Evolutionary conservation across 805 yeast genomes (phyloP).

Genomic region (Nakazawaea wickerhamii): DNA sequence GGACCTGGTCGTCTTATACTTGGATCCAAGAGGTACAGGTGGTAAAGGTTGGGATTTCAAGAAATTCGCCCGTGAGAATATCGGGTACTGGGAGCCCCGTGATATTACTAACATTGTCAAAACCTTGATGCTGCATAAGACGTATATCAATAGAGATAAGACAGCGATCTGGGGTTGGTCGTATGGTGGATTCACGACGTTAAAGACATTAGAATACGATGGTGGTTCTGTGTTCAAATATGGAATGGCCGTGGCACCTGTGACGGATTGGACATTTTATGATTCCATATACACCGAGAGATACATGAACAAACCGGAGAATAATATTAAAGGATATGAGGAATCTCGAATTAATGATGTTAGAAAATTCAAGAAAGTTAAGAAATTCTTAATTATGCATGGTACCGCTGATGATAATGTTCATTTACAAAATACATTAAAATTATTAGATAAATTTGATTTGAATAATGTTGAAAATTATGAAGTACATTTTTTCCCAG

Average conservation of each 20-base stretch:
- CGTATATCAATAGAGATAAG: conserved; percentile 44
- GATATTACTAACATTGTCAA: conserved; percentile 53
- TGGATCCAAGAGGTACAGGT: conserved; percentile 85
- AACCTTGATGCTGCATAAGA: conserved; percentile 39
- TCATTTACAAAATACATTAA: conserved; percentile 65
- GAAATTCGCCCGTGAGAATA: conserved; percentile 46
- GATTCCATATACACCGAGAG: conserved; percentile 80
- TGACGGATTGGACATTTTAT: conserved; percentile 70
- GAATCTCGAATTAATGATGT: conserved; percentile 38
- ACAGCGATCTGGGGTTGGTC: conserved; percentile 88
- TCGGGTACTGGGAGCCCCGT: conserved; percentile 76
- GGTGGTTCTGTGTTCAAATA: conserved; percentile 56
- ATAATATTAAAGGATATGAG: conserved; percentile 44
- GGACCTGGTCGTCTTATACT: conserved; percentile 55
- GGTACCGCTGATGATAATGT: conserved; percentile 87
- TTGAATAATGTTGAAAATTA: conserved; percentile 53
- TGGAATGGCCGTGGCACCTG: conserved; percentile 84
- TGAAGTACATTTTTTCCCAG: conserved; percentile 88
- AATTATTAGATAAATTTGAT: conserved; percentile 57
- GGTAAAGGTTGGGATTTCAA: conserved; percentile 66
- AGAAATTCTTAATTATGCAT: conserved; percentile 64
- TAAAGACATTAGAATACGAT: conserved; percentile 70
- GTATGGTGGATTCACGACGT: conserved; percentile 74
- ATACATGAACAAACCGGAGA: conserved; percentile 54
- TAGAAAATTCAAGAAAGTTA: conserved; percentile 38